Percentiles rank a stretch among this genome's conserved stretches.
Conservation (phyloP, 352 stramenopile genomes). For the Pythium scleroteichum region DNA sequence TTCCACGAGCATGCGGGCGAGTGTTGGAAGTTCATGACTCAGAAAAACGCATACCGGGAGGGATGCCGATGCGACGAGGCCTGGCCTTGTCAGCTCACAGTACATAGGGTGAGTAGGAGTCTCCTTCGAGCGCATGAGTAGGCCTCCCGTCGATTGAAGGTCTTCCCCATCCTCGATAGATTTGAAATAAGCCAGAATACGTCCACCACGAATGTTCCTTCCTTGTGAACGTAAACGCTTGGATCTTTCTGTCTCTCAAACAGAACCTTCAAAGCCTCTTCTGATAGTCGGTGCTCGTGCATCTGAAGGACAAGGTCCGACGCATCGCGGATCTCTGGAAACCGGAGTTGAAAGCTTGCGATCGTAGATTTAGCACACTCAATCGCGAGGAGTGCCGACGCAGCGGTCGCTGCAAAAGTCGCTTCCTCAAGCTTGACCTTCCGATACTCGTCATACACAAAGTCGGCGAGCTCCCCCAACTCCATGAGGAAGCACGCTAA, state of each 20-base stretch:
- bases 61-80: too few species aligned
- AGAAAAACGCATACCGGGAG: too few species aligned
- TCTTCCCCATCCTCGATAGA: too few species aligned
- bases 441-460: constrained; percentile 28
- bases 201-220: background rate
- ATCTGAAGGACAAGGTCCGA: constrained; percentile 22
- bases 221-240: background rate
- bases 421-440: constrained; percentile 35
- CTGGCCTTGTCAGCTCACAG: too few species aligned
- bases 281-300: background rate
- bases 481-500: constrained; percentile 35
- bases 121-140: too few species aligned
- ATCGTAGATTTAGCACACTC: constrained; percentile 21
- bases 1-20: background rate
- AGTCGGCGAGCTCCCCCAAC: constrained; percentile 14
- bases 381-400: constrained; percentile 34
- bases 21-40: too few species aligned
- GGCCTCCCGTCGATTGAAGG: too few species aligned
- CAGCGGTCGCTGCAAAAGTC: constrained; percentile 37
- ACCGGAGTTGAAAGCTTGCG: constrained; percentile 24
- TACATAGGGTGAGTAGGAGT: too few species aligned
- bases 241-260: background rate
- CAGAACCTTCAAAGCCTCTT: too few species aligned
- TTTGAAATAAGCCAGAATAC: too few species aligned
- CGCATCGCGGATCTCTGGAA: constrained; percentile 19